Conservation (phyloP, 352 stramenopile species). For the Globisporangium paddicum region DNA sequence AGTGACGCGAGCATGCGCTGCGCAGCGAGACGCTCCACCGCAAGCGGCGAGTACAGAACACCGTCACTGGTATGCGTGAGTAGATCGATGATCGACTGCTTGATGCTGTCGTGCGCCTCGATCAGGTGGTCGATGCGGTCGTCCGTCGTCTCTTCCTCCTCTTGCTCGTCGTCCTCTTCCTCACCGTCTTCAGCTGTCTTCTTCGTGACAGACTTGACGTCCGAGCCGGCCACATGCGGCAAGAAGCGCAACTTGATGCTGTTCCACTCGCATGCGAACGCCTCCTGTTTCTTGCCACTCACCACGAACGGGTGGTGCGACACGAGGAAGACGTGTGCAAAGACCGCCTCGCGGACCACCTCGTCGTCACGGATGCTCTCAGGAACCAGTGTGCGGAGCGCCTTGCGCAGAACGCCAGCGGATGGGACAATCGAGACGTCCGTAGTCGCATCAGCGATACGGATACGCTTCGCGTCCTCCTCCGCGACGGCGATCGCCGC, state of each 20-base stretch:
- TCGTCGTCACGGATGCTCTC: slow-evolving; percentile 25
- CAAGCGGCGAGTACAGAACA: slow-evolving; percentile 48
- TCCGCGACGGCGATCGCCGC: slow-evolving; percentile 25
- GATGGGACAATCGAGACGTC: slow-evolving; percentile 29
- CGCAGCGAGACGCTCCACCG: slow-evolving; percentile 47
- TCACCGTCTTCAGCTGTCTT: slow-evolving; percentile 8
- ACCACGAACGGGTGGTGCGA: slow-evolving; percentile 77
- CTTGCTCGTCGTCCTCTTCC: slow-evolving; percentile 34
- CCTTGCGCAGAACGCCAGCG: slow-evolving; percentile 54
- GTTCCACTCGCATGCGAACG: slow-evolving; percentile 67
- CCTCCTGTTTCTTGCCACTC: slow-evolving; percentile 36
- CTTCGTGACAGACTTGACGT: slow-evolving; percentile 3
- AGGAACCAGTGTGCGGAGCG: slow-evolving; percentile 52
- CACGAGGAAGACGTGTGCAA: slow-evolving; percentile 47
- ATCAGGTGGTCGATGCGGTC: slow-evolving; percentile 81
- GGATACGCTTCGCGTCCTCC: slow-evolving; percentile 23
- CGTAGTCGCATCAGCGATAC: slow-evolving; percentile 18
- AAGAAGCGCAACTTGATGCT: slow-evolving; percentile 62
- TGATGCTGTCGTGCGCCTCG: slow-evolving; percentile 57
- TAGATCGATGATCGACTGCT: slow-evolving; percentile 42
- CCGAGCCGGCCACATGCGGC: background rate
- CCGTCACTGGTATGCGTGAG: slow-evolving; percentile 36
- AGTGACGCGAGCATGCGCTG: slow-evolving; percentile 70
- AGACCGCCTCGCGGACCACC: slow-evolving; percentile 35
- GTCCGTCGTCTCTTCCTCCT: slow-evolving; percentile 36